A percentile compares a stretch with the other conserved stretches of the same genome.
Conservation (phyloP, 2,329 filamentous ascomycete genomes). For the Trichoderma sp. region DNA sequence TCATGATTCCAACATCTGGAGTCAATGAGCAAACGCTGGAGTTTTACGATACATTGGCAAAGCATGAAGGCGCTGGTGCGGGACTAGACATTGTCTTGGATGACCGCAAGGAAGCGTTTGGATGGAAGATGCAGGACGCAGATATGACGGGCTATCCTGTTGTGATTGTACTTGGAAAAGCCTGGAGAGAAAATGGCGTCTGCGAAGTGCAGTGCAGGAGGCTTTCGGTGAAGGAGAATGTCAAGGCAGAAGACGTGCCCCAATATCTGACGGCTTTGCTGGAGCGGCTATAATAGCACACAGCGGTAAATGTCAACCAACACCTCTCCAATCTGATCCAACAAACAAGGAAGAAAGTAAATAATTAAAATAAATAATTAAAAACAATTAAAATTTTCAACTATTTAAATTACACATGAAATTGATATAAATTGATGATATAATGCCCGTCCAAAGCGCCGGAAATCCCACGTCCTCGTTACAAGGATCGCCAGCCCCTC, state of each 20-base stretch:
- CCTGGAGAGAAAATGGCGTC: slow-evolving; percentile 59
- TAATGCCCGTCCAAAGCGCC: neutral
- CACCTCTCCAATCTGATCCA: neutral
- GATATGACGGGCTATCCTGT: slow-evolving; percentile 88
- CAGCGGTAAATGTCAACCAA: neutral
- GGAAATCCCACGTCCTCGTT: slow-evolving; percentile 28
- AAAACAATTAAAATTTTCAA: neutral
- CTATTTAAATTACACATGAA: neutral
- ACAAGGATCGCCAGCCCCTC: slow-evolving; percentile 36
- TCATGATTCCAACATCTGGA: slow-evolving; percentile 60
- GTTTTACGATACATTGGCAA: slow-evolving; percentile 64
- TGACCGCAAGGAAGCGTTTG: slow-evolving; percentile 67
- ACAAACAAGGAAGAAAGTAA: neutral
- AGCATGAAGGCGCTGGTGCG: slow-evolving; percentile 17
- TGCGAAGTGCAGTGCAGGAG: slow-evolving; percentile 80
- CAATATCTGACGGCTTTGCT: slow-evolving; percentile 50
- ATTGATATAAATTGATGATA: neutral
- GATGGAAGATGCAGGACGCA: slow-evolving; percentile 89
- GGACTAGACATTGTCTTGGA: slow-evolving; percentile 70
- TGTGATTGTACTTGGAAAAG: slow-evolving; percentile 73
- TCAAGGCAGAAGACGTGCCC: slow-evolving; percentile 49
- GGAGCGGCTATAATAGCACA: slow-evolving; percentile 51
- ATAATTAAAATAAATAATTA: neutral
- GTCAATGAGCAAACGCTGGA: slow-evolving; percentile 50
- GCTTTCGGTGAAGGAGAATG: slow-evolving; percentile 61